Evolutionary conservation across 1,284 basidiomycete genomes (phyloP).

Genomic region (Volvariella volvacea): DNA sequence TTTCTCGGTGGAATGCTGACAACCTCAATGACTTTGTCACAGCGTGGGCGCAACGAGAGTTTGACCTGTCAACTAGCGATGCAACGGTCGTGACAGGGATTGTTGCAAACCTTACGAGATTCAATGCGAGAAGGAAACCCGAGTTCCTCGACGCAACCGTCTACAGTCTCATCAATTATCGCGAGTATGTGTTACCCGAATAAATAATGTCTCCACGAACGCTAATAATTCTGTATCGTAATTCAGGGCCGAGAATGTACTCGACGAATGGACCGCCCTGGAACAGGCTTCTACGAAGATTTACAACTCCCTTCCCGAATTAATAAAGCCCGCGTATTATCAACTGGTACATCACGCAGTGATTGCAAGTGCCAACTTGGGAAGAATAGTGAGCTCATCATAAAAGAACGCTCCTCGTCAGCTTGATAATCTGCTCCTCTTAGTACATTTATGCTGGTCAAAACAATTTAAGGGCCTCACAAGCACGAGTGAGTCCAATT

Average conservation of each 20-base stretch:
- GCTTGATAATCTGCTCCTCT: no score
- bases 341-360: conserved; percentile 62
- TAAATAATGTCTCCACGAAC: background rate
- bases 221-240: background rate
- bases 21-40: conserved; percentile 50
- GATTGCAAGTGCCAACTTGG: conserved; percentile 49
- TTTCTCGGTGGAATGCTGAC: conserved; percentile 41
- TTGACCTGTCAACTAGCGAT: conserved; percentile 36
- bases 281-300: conserved; percentile 44
- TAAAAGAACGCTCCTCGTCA: no score
- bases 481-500: conserved; percentile 37
- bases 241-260: conserved; percentile 47
- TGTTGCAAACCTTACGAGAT: conserved; percentile 52
- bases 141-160: conserved; percentile 60
- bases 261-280: conserved; percentile 42
- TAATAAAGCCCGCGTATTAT: conserved; percentile 55
- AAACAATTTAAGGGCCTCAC: conserved; percentile 58
- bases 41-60: conserved; percentile 60
- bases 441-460: conserved; percentile 47
- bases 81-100: conserved; percentile 41
- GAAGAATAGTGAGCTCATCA: conserved; percentile 31
- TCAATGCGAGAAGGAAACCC: conserved; percentile 59
- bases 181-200: conserved; percentile 44
- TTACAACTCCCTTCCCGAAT: conserved; percentile 42
- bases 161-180: conserved; percentile 57